These are phyloP conservation scores for Spongospora subterranea DNA, from an alignment of 208 protist species.

Conservation along the genomic window DNA sequence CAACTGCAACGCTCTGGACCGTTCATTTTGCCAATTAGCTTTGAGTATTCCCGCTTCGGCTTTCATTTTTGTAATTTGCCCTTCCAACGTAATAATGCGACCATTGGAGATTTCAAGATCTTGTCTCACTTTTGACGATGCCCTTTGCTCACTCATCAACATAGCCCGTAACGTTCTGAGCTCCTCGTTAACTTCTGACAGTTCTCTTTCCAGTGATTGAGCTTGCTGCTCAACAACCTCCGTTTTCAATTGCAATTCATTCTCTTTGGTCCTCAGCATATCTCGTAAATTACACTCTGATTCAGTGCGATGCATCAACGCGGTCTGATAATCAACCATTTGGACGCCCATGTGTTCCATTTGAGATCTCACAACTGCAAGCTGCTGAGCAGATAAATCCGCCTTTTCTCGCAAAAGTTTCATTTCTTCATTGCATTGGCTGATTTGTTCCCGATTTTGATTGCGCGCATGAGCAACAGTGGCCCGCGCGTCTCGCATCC, in stretches of 20 bases:
- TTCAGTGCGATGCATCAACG: background rate
- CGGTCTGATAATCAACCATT: constrained; percentile 14
- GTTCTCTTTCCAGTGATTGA: background rate
- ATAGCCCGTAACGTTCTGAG: background rate
- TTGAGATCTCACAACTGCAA: background rate
- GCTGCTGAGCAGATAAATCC: background rate
- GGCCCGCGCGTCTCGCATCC: background rate
- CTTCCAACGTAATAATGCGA: background rate
- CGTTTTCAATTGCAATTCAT: background rate
- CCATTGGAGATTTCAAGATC: background rate
- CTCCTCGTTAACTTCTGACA: background rate
- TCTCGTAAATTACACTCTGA: background rate
- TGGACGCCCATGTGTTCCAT: background rate
- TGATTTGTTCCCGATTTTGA: background rate
- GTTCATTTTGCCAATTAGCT: constrained; percentile 47
- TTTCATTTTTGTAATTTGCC: constrained; percentile 12
- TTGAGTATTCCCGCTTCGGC: constrained; percentile 10
- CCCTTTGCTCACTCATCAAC: background rate
- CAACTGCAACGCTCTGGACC: background rate
- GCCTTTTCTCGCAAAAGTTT: background rate
- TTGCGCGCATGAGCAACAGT: background rate
- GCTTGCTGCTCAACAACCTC: background rate
- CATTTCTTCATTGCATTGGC: background rate
- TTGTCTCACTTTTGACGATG: background rate
- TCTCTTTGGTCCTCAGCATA: background rate